A percentile compares a stretch with the other conserved stretches of the same genome.
Evolutionary conservation across 345 rosid genomes (phyloP).

Genomic region (thale cress (Arabidopsis thaliana)): DNA sequence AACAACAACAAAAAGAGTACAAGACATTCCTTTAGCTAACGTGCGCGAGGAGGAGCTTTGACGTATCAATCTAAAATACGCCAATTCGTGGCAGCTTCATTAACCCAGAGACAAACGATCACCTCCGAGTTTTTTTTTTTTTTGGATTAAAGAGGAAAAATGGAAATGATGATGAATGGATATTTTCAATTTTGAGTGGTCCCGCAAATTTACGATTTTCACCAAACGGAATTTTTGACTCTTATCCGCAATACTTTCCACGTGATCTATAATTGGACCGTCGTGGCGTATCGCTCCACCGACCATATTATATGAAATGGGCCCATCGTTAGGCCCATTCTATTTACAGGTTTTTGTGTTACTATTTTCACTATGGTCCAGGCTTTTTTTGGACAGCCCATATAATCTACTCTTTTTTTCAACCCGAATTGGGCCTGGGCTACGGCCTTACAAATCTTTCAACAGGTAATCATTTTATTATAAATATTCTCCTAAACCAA

Average conservation of each 20-base stretch:
- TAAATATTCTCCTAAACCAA: too few species aligned
- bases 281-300: not conserved
- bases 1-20: not conserved
- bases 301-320: not conserved
- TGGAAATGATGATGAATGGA: not conserved
- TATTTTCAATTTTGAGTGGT: slow-evolving; percentile 19
- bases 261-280: slow-evolving; percentile 15
- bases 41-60: slow-evolving; percentile 29
- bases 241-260: slow-evolving; percentile 25
- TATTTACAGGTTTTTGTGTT: not conserved
- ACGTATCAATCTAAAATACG: slow-evolving; percentile 33
- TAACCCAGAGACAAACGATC: not conserved
- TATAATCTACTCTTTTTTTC: too few species aligned
- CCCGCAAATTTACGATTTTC: slow-evolving; percentile 24
- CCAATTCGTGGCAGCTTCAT: slow-evolving; percentile 31
- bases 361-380: too few species aligned
- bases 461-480: too few species aligned
- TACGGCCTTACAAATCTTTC: too few species aligned
- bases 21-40: slow-evolving; percentile 31
- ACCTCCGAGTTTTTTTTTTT: not conserved
- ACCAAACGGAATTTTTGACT: not conserved
- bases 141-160: not conserved
- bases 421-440: too few species aligned
- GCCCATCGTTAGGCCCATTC: not conserved
- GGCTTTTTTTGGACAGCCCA: too few species aligned